These are phyloP conservation scores for Penicillium malachiteum DNA, from an alignment of 495 filamentous ascomycete species.

Conservation along the genomic window DNA sequence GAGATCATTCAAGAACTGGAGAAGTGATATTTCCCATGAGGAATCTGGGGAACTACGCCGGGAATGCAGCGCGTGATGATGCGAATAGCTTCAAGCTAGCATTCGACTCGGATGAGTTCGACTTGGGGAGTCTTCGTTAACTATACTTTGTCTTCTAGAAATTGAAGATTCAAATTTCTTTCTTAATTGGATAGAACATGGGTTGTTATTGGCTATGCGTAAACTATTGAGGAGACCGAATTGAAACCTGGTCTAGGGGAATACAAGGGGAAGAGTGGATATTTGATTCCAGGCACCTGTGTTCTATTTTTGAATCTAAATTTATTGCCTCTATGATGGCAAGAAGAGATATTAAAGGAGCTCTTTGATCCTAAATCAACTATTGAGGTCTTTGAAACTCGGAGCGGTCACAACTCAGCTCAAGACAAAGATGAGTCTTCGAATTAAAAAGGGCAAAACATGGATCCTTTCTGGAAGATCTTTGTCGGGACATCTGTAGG, in stretches of 20 bases:
- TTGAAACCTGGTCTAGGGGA: too few species aligned
- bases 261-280: too few species aligned
- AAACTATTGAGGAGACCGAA: too few species aligned
- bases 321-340: background rate
- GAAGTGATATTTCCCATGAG: slow-evolving; percentile 9
- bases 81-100: background rate
- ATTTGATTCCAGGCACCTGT: too few species aligned
- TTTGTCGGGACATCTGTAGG: too few species aligned
- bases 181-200: too few species aligned
- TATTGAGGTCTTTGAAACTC: background rate
- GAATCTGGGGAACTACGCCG: background rate
- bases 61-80: background rate
- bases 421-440: background rate
- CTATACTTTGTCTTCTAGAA: too few species aligned
- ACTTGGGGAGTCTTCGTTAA: too few species aligned
- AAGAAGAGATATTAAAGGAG: background rate
- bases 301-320: background rate
- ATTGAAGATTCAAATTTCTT: too few species aligned
- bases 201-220: too few species aligned
- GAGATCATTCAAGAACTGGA: slow-evolving; percentile 24
- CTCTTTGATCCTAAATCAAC: background rate
- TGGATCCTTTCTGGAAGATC: background rate
- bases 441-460: background rate
- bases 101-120: too few species aligned
- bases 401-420: background rate